phyloP scores from a whole-genome alignment of 768 basidiomycete species.

The Lactarius sp. region DNA sequence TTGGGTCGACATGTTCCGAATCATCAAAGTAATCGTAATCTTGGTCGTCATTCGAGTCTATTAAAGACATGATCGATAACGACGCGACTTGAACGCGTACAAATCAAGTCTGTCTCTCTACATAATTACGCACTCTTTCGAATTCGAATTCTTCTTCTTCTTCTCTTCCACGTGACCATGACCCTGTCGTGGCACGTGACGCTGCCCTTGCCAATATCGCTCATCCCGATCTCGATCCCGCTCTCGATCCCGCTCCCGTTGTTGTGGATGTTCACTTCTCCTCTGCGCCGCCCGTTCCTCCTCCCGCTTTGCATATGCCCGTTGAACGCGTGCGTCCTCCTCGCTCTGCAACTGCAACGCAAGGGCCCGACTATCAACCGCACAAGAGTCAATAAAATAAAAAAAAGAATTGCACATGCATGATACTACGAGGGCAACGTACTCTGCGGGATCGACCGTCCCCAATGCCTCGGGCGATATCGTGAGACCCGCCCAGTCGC shows the following conservation, averaged over 20 bases:
- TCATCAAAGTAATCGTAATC: conserved; percentile 19
- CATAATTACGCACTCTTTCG: conserved; percentile 23
- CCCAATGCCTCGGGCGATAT: conserved; percentile 47
- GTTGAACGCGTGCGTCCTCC: conserved; percentile 52
- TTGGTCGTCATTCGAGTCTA: conserved; percentile 8
- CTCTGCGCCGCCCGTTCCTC: conserved; percentile 35
- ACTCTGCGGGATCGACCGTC: conserved; percentile 57
- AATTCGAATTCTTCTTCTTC: neutral
- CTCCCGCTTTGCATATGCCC: conserved; percentile 34
- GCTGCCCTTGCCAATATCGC: conserved; percentile 2
- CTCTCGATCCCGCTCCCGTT: too few species aligned
- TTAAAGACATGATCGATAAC: neutral
- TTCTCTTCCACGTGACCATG: conserved; percentile 10
- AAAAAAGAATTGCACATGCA: neutral
- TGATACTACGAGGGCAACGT: conserved; percentile 30
- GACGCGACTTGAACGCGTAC: neutral
- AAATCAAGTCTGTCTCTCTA: neutral
- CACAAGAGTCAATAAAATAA: neutral
- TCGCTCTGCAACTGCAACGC: conserved; percentile 77
- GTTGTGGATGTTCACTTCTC: conserved; percentile 12
- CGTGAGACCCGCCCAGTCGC: conserved; percentile 73
- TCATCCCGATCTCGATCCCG: neutral
- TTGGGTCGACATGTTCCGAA: conserved; percentile 16
- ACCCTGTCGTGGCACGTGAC: conserved; percentile 8
- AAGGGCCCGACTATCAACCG: conserved; percentile 48